phyloP scores from a whole-genome alignment of 768 basidiomycete genomes.

The Crepidotus variabilis region DNA sequence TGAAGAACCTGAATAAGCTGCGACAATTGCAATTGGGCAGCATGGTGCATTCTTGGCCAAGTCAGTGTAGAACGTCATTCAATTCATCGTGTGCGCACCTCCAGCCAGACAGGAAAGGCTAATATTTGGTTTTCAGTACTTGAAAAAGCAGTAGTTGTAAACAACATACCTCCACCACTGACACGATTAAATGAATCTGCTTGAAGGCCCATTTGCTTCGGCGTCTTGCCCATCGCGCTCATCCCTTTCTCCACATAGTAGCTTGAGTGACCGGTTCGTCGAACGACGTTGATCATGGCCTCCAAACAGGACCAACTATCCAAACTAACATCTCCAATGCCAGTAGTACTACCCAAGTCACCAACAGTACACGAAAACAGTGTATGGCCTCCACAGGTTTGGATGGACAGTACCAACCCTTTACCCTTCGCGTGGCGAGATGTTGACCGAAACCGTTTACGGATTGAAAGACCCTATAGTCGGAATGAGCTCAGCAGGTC shows the following conservation, averaged over 20 bases:
- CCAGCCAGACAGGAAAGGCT: constrained; percentile 87
- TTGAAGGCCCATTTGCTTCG: constrained; percentile 68
- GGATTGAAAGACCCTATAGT: constrained; percentile 61
- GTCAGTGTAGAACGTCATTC: not conserved
- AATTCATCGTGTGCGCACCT: constrained; percentile 36
- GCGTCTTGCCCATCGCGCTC: constrained; percentile 77
- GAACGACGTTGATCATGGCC: constrained; percentile 76
- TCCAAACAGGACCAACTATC: constrained; percentile 80
- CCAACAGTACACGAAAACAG: constrained; percentile 84
- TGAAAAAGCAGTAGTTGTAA: not conserved
- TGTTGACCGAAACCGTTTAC: constrained; percentile 79
- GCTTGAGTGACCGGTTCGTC: constrained; percentile 78
- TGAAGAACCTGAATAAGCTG: constrained; percentile 79
- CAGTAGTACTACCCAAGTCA: constrained; percentile 63
- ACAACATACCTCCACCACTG: constrained; percentile 70
- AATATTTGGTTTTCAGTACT: constrained; percentile 2
- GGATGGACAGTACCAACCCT: constrained; percentile 78
- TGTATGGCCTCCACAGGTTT: constrained; percentile 73
- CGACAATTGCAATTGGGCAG: constrained; percentile 76
- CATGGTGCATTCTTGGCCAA: constrained; percentile 67
- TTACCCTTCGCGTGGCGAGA: constrained; percentile 72
- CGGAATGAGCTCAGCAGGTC: not conserved
- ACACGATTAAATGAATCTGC: constrained; percentile 49
- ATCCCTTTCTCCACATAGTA: constrained; percentile 87
- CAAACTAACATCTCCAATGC: constrained; percentile 71